Evolutionary conservation across 2,329 filamentous ascomycete genomes (phyloP), one percentile per base, ranked within the genome.

Genomic region (Aureobasidium zeae): DNA sequence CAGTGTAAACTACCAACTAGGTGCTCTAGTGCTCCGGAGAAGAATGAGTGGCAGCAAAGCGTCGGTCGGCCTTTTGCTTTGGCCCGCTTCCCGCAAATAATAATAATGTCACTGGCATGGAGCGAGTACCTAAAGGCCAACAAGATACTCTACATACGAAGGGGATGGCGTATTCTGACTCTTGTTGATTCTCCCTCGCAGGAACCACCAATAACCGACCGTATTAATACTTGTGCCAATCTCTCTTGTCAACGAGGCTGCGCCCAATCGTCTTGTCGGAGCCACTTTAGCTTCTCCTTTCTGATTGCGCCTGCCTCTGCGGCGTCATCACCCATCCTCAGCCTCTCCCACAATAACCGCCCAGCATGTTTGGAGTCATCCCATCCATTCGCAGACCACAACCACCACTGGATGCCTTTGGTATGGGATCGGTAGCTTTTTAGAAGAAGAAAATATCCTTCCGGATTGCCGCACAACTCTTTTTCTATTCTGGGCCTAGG

Each of bases 1-100:
- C n/a, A n/a, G n/a, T n/a, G 43, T 38, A 25, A 34, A 45, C 32
- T 17, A 24, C n/a, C 20, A 13, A n/a, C n/a, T n/a, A n/a, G n/a
- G n/a, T n/a, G 21, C 33, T 9, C n/a, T 13, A 43, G 29, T n/a
- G 15, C 29, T 42, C 16, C 28, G 9, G 38, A 16, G 24, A 26
- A 21, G 43, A 45, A 45, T 26, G 43, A 45, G 43, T 31, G 43
- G 12, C 10, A 22, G 31, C 19, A 12, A n/a, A n/a, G n/a, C n/a
- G n/a, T n/a, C n/a, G 19, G 13, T 5, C 20, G 36, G 36, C 35
- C 31, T 44, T 34, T 34, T 17, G 11, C 22, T 22, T 44, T 44
- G 42, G 42, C 36, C 31, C 42, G 41, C 41, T 28, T 38, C 19
- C 34, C 34, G 33, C 33, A 20, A n/a, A n/a, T n/a, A n/a, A n/a